These are phyloP conservation scores for Wickerhamiella alocasiicola DNA, from an alignment of 805 yeast species.

Conservation along the genomic window DNA sequence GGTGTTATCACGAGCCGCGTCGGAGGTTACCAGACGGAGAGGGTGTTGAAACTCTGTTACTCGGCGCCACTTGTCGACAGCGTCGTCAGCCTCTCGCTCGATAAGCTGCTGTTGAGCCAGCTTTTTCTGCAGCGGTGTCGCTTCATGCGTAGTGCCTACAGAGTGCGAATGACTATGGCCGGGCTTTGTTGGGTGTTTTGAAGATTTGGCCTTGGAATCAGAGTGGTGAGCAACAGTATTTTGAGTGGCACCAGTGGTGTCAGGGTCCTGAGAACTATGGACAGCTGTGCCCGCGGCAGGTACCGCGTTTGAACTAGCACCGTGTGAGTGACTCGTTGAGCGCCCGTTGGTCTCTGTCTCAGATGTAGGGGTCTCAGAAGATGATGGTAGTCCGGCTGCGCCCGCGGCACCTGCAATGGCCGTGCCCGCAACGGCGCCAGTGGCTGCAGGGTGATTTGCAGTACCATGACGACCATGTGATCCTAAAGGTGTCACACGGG, in stretches of 20 bases:
- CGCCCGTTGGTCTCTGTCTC: not conserved
- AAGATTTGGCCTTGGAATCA: not conserved
- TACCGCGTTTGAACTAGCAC: no score
- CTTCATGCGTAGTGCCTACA: not conserved
- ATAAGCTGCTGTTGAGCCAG: not conserved
- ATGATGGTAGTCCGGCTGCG: no score
- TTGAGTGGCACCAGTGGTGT: no score
- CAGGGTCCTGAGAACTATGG: no score
- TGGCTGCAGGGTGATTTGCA: not conserved
- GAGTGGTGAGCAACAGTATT: not conserved
- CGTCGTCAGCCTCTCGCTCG: constrained; percentile 16
- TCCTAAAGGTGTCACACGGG: constrained; percentile 1
- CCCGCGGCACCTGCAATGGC: not conserved
- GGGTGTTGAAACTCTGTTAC: constrained; percentile 12
- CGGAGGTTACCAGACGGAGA: constrained; percentile 12
- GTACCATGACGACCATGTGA: no score
- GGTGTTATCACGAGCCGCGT: constrained; percentile 13
- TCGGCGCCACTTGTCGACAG: constrained; percentile 21
- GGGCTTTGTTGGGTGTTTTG: not conserved
- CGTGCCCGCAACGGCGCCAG: not conserved
- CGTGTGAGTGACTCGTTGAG: not conserved
- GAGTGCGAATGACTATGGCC: not conserved
- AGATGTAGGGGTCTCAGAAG: no score
- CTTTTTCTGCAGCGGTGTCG: constrained; percentile 7
- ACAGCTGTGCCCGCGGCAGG: no score